phyloP scores from a whole-genome alignment of 495 filamentous ascomycete genomes.

The Cetradonia linearis region DNA sequence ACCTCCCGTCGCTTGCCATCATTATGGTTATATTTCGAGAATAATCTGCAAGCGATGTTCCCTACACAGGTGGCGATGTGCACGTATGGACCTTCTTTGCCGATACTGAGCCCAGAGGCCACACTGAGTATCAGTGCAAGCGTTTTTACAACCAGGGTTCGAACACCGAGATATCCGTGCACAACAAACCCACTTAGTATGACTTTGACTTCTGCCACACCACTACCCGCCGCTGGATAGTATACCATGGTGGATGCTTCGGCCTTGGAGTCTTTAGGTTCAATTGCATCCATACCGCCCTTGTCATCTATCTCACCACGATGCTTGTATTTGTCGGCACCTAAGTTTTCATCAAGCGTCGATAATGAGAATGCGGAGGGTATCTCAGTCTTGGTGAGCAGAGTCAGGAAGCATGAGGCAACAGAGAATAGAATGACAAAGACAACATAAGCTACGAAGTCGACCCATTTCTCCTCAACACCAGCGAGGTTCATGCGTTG shows the following conservation, averaged over 20 bases:
- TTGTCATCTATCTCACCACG: conserved; percentile 30
- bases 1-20: conserved; percentile 88
- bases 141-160: conserved; percentile 81
- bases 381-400: conserved; percentile 83
- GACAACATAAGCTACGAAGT: conserved; percentile 63
- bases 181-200: conserved; percentile 96
- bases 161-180: conserved; percentile 87
- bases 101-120: conserved; percentile 81
- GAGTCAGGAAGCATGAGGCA: conserved; percentile 64
- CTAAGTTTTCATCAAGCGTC: conserved; percentile 79
- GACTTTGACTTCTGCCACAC: conserved; percentile 94
- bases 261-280: conserved; percentile 22
- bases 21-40: conserved; percentile 86
- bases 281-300: conserved; percentile 29
- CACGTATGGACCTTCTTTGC: conserved; percentile 95
- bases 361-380: conserved; percentile 77
- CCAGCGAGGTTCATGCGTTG: conserved; percentile 45
- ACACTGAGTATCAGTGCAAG: conserved; percentile 77
- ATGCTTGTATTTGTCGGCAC: conserved; percentile 34
- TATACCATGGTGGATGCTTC: conserved; percentile 64
- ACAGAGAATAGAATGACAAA: conserved; percentile 63
- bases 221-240: conserved; percentile 91
- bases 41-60: conserved; percentile 88
- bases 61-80: conserved; percentile 95
- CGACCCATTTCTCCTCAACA: conserved; percentile 49